Base-by-base conservation (phyloP, 2,329 filamentous ascomycete genomes). In the Phaeosphaeria sp. region DNA sequence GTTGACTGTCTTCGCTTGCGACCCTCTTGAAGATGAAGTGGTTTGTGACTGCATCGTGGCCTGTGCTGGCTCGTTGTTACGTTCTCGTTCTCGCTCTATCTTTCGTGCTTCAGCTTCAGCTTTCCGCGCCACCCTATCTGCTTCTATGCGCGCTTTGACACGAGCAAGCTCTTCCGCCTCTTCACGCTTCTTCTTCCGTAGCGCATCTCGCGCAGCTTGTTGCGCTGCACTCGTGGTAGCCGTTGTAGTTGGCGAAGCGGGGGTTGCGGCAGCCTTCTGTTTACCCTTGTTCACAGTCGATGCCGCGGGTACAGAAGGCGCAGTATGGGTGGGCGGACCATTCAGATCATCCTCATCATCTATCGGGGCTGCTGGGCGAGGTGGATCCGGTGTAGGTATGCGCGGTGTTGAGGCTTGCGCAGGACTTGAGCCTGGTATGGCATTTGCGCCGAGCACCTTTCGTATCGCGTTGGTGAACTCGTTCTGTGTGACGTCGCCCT, bases 121-220 rank as follows among this genome's bases (percentile, higher is more conserved):
- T 59, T 84, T 87, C 15, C 91, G 85, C 59, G 88, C 89, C 11
- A 83, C 83, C 72, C 90, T 91, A 78, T 96, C 92, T 58, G 89
- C 87, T 69, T 92, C 89, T 61, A 96, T 93, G 40, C 87, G 87
- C 63, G 87, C 86, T 45, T 93, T 82, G 52, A 96, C 89, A 1
- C 91, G 84, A 55, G 87, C 84, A 39, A 89, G 83, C 71, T 95
- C 91, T 45, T 89, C 85, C 46, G 85, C 83, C 2, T 87, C 86
- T 60, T 91, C 85, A 54, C 86, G 82, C 65, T 89, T 87, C 53
- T 86, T 84, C 72, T 84, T 83, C 44, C 85, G 88, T 82, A 72
- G 86, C 81, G 68, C 80, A 80, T 70, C 76, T 42, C 73, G 69
- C 9, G 69, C 73, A 27, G 64, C 60, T 59, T 69, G 66, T 55